Evolutionary conservation across 306 rosid species (phyloP).

Genomic region (Glycine tomentella): DNA sequence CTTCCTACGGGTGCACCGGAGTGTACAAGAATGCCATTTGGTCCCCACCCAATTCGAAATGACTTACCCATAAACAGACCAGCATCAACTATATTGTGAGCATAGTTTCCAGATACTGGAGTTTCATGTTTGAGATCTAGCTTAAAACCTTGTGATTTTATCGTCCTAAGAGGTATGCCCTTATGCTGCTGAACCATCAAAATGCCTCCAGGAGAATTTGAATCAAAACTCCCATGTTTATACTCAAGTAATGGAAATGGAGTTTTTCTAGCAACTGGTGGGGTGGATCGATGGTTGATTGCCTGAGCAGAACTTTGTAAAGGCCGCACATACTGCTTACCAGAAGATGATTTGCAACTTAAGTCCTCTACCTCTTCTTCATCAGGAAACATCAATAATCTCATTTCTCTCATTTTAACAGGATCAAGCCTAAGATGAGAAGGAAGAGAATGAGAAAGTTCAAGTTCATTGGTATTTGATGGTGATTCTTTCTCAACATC

Average conservation of each 20-base stretch:
- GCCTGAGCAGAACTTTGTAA: conserved; percentile 62
- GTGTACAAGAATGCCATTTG: conserved; percentile 90
- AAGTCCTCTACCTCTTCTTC: conserved; percentile 65
- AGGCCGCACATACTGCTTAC: conserved; percentile 62
- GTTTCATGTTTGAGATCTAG: conserved; percentile 81
- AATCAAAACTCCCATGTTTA: conserved; percentile 77
- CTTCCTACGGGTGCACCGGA: conserved; percentile 75
- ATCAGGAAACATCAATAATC: conserved; percentile 80
- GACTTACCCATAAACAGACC: conserved; percentile 97
- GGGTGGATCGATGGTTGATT: conserved; percentile 60
- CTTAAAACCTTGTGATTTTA: conserved; percentile 76
- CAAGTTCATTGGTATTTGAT: conserved; percentile 52
- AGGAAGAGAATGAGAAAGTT: conserved; percentile 93
- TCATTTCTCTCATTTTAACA: conserved; percentile 88
- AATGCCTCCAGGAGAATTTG: conserved; percentile 75
- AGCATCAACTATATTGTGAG: conserved; percentile 86
- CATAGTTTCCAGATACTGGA: conserved; percentile 65
- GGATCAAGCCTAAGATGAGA: conserved; percentile 98
- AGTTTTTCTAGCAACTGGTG: conserved; percentile 70
- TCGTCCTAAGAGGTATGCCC: conserved; percentile 60
- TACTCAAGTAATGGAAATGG: conserved; percentile 91
- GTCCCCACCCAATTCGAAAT: conserved; percentile 99
- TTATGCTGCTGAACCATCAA: conserved; percentile 85
- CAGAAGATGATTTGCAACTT: conserved; percentile 51
- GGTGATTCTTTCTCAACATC: conserved; percentile 65